Percentiles rank a stretch among this genome's conserved stretches.
phyloP scores from a whole-genome alignment of 306 rosid species.

The Abrus precatorius region DNA sequence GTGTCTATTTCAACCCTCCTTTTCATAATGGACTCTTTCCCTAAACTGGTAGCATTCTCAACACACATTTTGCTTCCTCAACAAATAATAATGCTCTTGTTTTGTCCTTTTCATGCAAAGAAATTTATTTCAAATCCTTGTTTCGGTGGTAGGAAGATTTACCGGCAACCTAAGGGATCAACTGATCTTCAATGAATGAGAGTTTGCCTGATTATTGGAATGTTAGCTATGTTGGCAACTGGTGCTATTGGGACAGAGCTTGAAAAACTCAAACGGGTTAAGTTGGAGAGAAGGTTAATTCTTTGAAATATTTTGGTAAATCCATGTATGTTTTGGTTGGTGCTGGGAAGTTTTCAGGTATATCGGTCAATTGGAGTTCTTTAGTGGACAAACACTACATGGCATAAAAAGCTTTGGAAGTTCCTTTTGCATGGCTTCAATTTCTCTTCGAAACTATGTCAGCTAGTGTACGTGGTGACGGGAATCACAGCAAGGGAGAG shows the following conservation, averaged over 20 bases:
- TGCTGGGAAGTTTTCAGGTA: constrained; percentile 69
- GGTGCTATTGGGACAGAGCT: constrained; percentile 54
- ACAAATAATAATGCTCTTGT: too few species aligned
- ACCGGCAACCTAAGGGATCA: constrained; percentile 58
- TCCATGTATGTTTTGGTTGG: constrained; percentile 65
- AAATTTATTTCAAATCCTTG: constrained; percentile 54
- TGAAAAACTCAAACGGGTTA: constrained; percentile 41
- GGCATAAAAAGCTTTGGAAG: constrained; percentile 73
- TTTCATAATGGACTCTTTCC: too few species aligned
- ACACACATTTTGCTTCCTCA: too few species aligned
- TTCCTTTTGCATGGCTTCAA: constrained; percentile 75
- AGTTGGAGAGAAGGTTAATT: constrained; percentile 47
- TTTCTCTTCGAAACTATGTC: constrained; percentile 67
- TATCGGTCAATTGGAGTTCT: constrained; percentile 67
- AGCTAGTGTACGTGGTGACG: constrained; percentile 58
- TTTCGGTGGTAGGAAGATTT: constrained; percentile 55
- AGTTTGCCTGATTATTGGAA: constrained; percentile 61
- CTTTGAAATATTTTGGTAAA: constrained; percentile 57
- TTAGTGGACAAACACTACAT: constrained; percentile 66
- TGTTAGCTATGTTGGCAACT: constrained; percentile 66
- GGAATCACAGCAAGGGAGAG: constrained; percentile 51
- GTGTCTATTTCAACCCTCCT: too few species aligned
- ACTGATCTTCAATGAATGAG: constrained; percentile 74
- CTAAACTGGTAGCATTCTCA: too few species aligned
- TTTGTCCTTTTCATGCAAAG: constrained; percentile 58